Percentiles rank a stretch among this genome's conserved stretches.
These are phyloP conservation scores for Phytophthora hybrid DNA, from an alignment of 352 stramenopile species.

Conservation along the genomic window DNA sequence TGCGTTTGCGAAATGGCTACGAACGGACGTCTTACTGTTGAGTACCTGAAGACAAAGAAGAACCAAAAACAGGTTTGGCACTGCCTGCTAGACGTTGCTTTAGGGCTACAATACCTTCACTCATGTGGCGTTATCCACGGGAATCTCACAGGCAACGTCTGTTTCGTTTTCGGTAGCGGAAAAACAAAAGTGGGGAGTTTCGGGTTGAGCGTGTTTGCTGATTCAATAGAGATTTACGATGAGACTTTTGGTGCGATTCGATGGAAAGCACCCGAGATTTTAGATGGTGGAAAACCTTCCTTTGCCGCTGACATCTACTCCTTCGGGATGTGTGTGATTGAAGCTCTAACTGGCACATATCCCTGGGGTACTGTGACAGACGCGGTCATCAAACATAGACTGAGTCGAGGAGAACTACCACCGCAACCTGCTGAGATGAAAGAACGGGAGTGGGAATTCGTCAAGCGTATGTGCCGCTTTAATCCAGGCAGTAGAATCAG, in stretches of 20 bases:
- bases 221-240: neutral
- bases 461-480: constrained; percentile 2
- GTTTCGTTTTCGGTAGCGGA: neutral
- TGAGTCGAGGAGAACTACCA: neutral
- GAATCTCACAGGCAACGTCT: neutral
- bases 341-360: neutral
- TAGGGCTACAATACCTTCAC: neutral
- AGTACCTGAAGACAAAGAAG: neutral
- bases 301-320: constrained; percentile 2
- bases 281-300: neutral
- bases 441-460: neutral
- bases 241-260: neutral
- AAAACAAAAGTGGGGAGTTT: neutral
- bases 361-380: neutral
- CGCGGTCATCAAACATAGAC: neutral
- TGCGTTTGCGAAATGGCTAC: neutral
- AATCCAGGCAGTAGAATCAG: constrained; percentile 1
- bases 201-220: neutral
- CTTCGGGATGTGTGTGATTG: constrained; percentile 3
- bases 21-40: neutral
- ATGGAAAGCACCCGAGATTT: neutral
- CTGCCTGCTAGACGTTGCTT: neutral
- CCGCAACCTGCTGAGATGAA: neutral
- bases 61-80: neutral
- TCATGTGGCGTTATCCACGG: neutral